Evolutionary conservation across 495 filamentous ascomycete species (phyloP).

Genomic region (Hypoxylon fuscum): DNA sequence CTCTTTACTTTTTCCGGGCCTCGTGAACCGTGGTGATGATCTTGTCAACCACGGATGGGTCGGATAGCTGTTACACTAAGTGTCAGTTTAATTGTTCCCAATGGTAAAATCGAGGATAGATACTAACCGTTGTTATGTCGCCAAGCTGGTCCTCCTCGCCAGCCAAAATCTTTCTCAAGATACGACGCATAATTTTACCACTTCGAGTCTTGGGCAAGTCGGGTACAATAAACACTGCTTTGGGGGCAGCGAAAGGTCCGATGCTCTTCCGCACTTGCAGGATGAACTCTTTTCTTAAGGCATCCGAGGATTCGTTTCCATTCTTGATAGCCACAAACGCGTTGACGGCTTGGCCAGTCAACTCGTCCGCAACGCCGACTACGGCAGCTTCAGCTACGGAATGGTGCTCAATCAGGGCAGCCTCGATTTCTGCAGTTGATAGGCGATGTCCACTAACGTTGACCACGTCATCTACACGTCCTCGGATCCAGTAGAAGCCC

Average conservation of each 20-base stretch:
- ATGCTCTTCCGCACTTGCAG: slow-evolving; percentile 96
- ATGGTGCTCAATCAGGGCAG: slow-evolving; percentile 90
- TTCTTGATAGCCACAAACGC: slow-evolving; percentile 96
- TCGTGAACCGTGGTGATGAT: slow-evolving; percentile 85
- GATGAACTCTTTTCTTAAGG: slow-evolving; percentile 90
- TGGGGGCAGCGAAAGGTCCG: slow-evolving; percentile 95
- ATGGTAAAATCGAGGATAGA: slow-evolving; percentile 18
- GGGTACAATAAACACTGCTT: slow-evolving; percentile 86
- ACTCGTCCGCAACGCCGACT: slow-evolving; percentile 90
- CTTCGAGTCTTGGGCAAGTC: slow-evolving; percentile 96
- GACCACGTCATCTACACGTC: slow-evolving; percentile 97
- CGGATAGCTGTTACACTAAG: slow-evolving; percentile 72
- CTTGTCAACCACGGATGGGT: slow-evolving; percentile 86
- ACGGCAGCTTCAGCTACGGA: slow-evolving; percentile 94
- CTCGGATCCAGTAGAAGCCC: slow-evolving; percentile 99
- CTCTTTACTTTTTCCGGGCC: slow-evolving; percentile 56
- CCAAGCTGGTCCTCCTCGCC: slow-evolving; percentile 97
- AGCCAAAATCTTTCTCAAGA: slow-evolving; percentile 94
- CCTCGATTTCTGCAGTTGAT: slow-evolving; percentile 97
- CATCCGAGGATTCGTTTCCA: slow-evolving; percentile 77
- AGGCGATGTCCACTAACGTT: slow-evolving; percentile 96
- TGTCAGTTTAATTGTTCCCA: slow-evolving; percentile 46
- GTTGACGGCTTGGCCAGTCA: slow-evolving; percentile 96
- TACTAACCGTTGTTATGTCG: slow-evolving; percentile 87
- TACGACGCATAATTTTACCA: slow-evolving; percentile 98